Conservation (phyloP, 1,139 yeast genomes). For the Suhomyces yuchorum region DNA sequence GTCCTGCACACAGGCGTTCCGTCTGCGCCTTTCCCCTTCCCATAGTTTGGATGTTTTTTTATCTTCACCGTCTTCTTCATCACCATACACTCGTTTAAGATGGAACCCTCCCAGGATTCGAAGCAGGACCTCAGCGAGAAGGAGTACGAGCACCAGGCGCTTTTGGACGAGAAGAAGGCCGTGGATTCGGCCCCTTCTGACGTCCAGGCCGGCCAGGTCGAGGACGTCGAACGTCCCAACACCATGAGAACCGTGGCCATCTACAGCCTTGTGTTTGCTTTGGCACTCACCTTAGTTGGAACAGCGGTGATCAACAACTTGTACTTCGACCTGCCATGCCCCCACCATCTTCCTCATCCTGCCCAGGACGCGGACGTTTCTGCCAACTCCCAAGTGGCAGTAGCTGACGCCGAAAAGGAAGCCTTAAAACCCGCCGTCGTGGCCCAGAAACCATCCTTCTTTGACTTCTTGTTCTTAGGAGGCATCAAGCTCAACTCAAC, state of each 20-base stretch:
- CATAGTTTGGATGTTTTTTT: background rate
- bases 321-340: slow-evolving; percentile 2
- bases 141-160: background rate
- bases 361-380: background rate
- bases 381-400: background rate
- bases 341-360: background rate
- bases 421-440: background rate
- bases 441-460: background rate
- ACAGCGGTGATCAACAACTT: background rate
- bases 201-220: slow-evolving; percentile 4
- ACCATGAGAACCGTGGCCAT: background rate
- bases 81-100: slow-evolving; percentile 11
- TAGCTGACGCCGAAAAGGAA: background rate
- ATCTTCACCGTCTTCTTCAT: background rate
- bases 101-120: slow-evolving; percentile 7
- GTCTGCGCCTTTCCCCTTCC: background rate
- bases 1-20: background rate
- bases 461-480: background rate
- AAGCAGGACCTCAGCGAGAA: slow-evolving; percentile 2
- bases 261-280: background rate
- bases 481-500: background rate
- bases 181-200: background rate
- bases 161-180: slow-evolving; percentile 5
- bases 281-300: background rate
- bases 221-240: background rate